Evolutionary conservation across 2,329 filamentous ascomycete genomes (phyloP), one percentile per base, ranked within the genome.

Genomic region (Diaporthe citrichinensis): DNA sequence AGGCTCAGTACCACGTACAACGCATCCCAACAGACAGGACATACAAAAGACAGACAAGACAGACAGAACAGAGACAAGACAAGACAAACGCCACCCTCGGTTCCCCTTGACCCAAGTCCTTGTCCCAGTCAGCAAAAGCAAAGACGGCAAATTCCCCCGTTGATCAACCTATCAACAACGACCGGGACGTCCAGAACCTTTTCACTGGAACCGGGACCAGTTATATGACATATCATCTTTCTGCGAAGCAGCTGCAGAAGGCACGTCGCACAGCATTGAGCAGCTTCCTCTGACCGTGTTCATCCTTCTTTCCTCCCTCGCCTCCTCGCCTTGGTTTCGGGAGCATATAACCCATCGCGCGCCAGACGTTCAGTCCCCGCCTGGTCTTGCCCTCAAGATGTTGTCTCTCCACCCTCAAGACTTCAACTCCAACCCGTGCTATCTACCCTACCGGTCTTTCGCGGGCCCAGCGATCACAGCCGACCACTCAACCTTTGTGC

Each of bases 351-450:
- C 31, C 39, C 58, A 23, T 14, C 46, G n/a, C 34, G 20, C 49
- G 58, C 31, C 31, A 46, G 31, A 36, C 49, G 20, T 57, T 23
- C 3, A 15, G 15, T 9, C 74, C 39, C 69, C 10, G 59, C 61
- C 49, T 51, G 34, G 57, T 39, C 61, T 36, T 51, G 36, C 41
- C 44, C 59, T 39, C 62, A 71, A 74, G 71, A 76, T 76, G 74
- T 59, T 76, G 61, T 76, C 62, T 28, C 71, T 74, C 7, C 65
- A 74, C 44, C 57, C 73, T 44, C 73, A 74, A 34, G 73, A 71
- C 36, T 59, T 68, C 62, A 74, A 67, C 46, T 74, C 71, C 71
- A 71, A 57, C 46, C 62, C 53, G 20, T 73, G 74, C 31, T 67
- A 76, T 36, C 57, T 76, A n/a, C 74, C 71, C 25, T 76, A 74